Evolutionary conservation across 768 basidiomycete genomes (phyloP), one percentile per base, ranked within the genome.

Genomic region (Cubamyces sp.): DNA sequence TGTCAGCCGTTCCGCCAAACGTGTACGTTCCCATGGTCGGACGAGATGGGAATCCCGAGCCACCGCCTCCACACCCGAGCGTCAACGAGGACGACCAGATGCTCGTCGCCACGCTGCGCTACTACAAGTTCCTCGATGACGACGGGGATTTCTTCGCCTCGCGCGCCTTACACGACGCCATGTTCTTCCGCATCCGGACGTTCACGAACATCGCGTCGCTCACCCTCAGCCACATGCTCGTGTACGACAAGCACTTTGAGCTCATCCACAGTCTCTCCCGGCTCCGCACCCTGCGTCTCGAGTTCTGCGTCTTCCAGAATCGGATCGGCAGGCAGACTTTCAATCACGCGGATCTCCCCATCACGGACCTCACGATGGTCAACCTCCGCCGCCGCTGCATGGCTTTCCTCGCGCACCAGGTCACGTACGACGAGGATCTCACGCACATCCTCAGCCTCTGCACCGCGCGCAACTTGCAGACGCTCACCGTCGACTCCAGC

Each of bases 401-500:
- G 40, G 58, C 43, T 19, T 49, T 53, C 19, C 45, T 50, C 30
- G 50, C 65, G 30, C 57, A 66, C 39, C 57, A 66, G n/a, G 57
- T 56, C 14, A 28, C 59, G n/a, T 58, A 59, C 46, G 62, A 64
- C 26, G 68, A 69, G 12, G 61, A 68, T 47, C 46, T 71, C 39
- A 39, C 57, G 5, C 59, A 62, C 43, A 57, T 69, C 8, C 64
- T 76, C 43, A 60, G 66, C 23, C 76, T 82, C 41, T 77, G 74
- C 21, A 73, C 74, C 37, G 79, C 74, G 0, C 66, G 70, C 12
- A 71, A 73, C 3, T 73, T 83, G 19, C 75, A 73, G 15, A 70
- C 73, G n/a, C 69, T 83, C n/a, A 76, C 75, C 49, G 73, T 82
- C 50, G 81, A 82, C 66, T 78, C 74, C 69, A 77, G 74, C 1